A percentile compares a stretch with the other conserved stretches of the same genome.
phyloP scores from a whole-genome alignment of 2,329 filamentous ascomycete species.

The Claviceps arundinis region DNA sequence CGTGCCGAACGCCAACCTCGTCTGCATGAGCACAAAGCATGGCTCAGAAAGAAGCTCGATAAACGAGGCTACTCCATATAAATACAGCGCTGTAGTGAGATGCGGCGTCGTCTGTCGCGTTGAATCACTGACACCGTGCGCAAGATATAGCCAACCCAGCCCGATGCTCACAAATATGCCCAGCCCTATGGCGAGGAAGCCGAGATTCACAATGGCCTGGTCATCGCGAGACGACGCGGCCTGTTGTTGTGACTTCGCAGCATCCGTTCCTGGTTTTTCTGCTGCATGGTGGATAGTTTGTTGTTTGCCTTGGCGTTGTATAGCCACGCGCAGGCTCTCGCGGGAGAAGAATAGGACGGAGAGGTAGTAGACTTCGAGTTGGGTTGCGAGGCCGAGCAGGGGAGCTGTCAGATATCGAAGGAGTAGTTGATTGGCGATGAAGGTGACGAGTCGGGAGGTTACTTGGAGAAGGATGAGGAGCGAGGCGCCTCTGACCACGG shows the following conservation, averaged over 20 bases:
- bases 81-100: slow-evolving; percentile 37
- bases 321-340: slow-evolving; percentile 80
- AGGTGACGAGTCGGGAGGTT: slow-evolving; percentile 75
- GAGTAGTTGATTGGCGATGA: slow-evolving; percentile 81
- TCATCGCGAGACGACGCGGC: slow-evolving; percentile 24
- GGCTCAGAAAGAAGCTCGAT: slow-evolving; percentile 79
- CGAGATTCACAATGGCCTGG: slow-evolving; percentile 78
- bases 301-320: slow-evolving; percentile 53
- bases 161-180: slow-evolving; percentile 51
- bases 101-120: slow-evolving; percentile 50
- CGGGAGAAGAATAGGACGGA: slow-evolving; percentile 90
- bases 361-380: slow-evolving; percentile 85
- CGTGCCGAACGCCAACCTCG: slow-evolving; percentile 64
- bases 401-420: slow-evolving; percentile 78
- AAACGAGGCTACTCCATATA: slow-evolving; percentile 44
- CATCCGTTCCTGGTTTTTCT: background rate
- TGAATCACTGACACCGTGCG: slow-evolving; percentile 31
- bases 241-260: background rate
- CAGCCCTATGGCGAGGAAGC: slow-evolving; percentile 62
- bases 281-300: background rate
- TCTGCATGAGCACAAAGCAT: slow-evolving; percentile 77
- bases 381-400: slow-evolving; percentile 72
- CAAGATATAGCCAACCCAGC: slow-evolving; percentile 56
- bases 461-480: slow-evolving; percentile 83
- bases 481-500: slow-evolving; percentile 56